Conservation (phyloP, 305 asterid species). For the Caryopteris hybrid region DNA sequence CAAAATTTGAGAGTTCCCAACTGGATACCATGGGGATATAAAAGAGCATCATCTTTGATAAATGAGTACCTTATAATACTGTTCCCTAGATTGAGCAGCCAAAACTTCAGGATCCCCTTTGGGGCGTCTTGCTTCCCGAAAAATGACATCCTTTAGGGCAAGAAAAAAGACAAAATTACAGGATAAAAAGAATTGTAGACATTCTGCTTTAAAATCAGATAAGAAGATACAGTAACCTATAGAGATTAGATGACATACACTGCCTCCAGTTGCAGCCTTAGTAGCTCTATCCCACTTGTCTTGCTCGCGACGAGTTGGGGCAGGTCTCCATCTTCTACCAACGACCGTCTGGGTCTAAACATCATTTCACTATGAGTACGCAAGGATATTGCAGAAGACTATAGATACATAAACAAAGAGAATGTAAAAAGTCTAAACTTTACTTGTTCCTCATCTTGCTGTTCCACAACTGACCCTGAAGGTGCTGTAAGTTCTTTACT, state of each 20-base stretch:
- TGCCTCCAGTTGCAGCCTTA: constrained; percentile 95
- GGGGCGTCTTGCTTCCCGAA: constrained; percentile 61
- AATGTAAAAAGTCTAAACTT: not conserved
- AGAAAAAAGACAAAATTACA: not conserved
- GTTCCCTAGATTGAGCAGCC: constrained; percentile 90
- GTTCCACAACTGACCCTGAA: constrained; percentile 33
- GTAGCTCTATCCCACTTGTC: constrained; percentile 89
- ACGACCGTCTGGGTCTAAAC: constrained; percentile 32
- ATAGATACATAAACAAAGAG: not conserved
- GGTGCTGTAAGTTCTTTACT: constrained; percentile 57
- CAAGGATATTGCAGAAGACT: not conserved
- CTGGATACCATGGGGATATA: not conserved
- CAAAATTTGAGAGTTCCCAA: no score
- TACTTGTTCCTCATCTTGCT: constrained; percentile 49
- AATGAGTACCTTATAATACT: constrained; percentile 59
- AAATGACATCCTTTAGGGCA: constrained; percentile 61
- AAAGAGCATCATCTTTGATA: not conserved
- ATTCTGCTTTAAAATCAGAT: not conserved
- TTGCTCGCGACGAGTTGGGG: constrained; percentile 91
- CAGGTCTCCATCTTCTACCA: constrained; percentile 69
- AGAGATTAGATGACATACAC: constrained; percentile 43
- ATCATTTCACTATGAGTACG: constrained; percentile 22
- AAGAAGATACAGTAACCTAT: not conserved
- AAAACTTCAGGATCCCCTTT: constrained; percentile 76
- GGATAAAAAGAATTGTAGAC: not conserved